Evolutionary conservation across 1,284 basidiomycete species (phyloP).

Genomic region (Flammula alnicola): DNA sequence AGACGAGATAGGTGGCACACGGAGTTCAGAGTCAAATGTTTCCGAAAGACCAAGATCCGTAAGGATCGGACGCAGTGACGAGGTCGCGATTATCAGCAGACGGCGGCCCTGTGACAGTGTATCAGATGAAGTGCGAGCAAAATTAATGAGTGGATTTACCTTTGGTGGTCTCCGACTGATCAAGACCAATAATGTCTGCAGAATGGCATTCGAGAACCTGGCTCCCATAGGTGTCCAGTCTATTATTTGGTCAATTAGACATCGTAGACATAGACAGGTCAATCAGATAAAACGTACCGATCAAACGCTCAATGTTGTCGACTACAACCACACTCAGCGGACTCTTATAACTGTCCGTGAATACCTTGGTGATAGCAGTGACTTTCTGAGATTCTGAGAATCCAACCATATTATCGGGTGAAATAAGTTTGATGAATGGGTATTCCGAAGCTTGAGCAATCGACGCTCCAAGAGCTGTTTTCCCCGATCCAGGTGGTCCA

Average conservation of each 20-base stretch:
- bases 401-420: constrained; percentile 97
- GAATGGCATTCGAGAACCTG: constrained; percentile 92
- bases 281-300: constrained; percentile 63
- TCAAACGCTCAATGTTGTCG: constrained; percentile 90
- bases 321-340: constrained; percentile 96
- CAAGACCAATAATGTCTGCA: constrained; percentile 92
- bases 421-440: constrained; percentile 98
- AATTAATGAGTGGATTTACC: constrained; percentile 43
- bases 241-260: constrained; percentile 32
- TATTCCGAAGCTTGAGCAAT: constrained; percentile 93
- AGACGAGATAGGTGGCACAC: constrained; percentile 82
- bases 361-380: constrained; percentile 90
- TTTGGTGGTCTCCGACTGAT: constrained; percentile 93
- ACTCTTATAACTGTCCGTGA: constrained; percentile 97
- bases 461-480: constrained; percentile 94
- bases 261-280: neutral
- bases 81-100: constrained; percentile 91
- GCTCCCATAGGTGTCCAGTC: constrained; percentile 99
- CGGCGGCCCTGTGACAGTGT: constrained; percentile 73
- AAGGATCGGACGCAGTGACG: constrained; percentile 87
- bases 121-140: constrained; percentile 14
- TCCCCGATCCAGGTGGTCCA: constrained; percentile 90
- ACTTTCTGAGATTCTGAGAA: constrained; percentile 93
- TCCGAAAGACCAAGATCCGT: constrained; percentile 90
- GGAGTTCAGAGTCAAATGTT: constrained; percentile 88